Evolutionary conservation across 129 eudicot genomes (phyloP).

Genomic region (Scalesia atractyloides): DNA sequence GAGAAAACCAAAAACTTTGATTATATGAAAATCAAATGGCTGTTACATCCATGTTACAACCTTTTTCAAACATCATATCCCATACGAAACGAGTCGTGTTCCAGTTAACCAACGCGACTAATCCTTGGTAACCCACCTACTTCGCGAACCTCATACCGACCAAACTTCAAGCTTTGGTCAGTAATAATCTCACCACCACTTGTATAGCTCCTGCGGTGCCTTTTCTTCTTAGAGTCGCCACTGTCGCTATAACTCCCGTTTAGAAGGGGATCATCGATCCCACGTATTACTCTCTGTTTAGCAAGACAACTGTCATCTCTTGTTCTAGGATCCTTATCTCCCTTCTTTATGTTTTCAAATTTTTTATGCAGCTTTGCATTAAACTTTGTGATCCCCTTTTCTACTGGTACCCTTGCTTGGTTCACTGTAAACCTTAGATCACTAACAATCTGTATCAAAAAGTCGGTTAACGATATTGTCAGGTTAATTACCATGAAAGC

Average conservation of each 20-base stretch:
- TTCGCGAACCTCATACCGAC: constrained; percentile 66
- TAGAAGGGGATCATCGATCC: constrained; percentile 94
- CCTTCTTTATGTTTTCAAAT: constrained; percentile 80
- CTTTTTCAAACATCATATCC: not conserved
- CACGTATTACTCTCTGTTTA: constrained; percentile 61
- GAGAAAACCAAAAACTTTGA: not conserved
- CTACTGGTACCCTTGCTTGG: constrained; percentile 89
- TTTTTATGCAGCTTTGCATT: constrained; percentile 74
- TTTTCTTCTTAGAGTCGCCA: constrained; percentile 55
- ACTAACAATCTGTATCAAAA: constrained; percentile 67
- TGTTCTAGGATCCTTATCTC: constrained; percentile 65
- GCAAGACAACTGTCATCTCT: constrained; percentile 76
- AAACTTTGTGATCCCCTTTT: constrained; percentile 80
- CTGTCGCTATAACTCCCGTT: constrained; percentile 75
- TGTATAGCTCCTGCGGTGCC: constrained; percentile 70
- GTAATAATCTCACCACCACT: constrained; percentile 81
- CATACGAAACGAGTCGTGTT: not conserved
- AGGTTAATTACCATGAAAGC: not conserved
- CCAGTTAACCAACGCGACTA: constrained; percentile 23
- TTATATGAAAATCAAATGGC: not conserved
- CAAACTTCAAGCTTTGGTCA: constrained; percentile 54
- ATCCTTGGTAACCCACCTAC: constrained; percentile 87
- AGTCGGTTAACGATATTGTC: not conserved
- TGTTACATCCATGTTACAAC: not conserved
- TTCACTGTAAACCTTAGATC: constrained; percentile 80